Evolutionary conservation across 192 early-diverging fungal genomes (phyloP), one percentile per base, ranked within the genome.

Genomic region (Neocallimastix lanati): DNA sequence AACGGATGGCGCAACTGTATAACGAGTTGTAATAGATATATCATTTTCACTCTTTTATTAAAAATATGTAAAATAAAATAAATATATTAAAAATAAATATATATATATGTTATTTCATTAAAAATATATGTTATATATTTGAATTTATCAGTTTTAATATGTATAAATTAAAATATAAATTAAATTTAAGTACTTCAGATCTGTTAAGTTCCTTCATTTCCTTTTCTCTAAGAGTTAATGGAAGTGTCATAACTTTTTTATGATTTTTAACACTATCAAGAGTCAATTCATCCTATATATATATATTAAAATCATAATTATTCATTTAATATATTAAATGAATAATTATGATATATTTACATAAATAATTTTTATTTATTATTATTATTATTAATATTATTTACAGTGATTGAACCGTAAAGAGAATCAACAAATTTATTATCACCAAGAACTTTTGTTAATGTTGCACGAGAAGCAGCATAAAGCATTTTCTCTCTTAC

Each of bases 401-500:
- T 78, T 85, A 92, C 92, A 83, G 78, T 81, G 77, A 84, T 85
- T 29, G 94, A 93, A 28, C 92, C 95, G 85, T 93, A 94, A 79
- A 98, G 86, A 21, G 86, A 88, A 81, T 98, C 94, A 13, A 87
- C 88, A 85, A 96, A 95, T 29, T 89, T 86, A 67, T 89, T 87
- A 33, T 93, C 93, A 27, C 96, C 96, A 33, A 96, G 85, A 3
- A 92, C 89, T 83, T 92, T 94, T 25, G 88, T 85, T 78, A 97
- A 83, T 12, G 93, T 90, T 13, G 93, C 92, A 78, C 93, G 91
- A 28, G 93, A 91, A 12, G 95, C 90, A 15, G 97, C 95, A 81
- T 96, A 96, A 37, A 99, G 86, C 95, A 97, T 99, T 84, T 98
- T 97, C 78, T 94, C 92, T 28, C 96, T 88, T 29, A 97, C 92